Conservation (phyloP, 73 alveolate species). For the Paramecium octaurelia region DNA sequence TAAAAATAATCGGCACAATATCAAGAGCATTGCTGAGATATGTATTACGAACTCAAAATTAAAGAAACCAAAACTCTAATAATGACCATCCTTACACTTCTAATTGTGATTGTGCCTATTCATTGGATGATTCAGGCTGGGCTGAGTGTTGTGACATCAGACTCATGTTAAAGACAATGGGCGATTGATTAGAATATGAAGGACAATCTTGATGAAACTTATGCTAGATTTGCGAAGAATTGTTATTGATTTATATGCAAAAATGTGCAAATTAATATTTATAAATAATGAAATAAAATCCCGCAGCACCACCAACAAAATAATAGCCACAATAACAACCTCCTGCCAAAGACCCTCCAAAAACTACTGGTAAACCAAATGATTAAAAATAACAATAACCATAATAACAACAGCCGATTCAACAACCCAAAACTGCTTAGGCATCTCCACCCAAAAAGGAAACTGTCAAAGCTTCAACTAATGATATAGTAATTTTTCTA, state of each 20-base stretch:
- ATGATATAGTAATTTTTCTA: background rate
- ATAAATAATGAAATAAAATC: conserved; percentile 9
- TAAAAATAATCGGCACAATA: background rate
- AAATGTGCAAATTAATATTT: background rate
- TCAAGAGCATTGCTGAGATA: background rate
- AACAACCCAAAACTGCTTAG: background rate
- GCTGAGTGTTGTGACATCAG: background rate
- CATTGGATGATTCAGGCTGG: conserved; percentile 20
- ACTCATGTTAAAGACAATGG: conserved; percentile 19
- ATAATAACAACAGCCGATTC: background rate
- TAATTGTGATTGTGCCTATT: conserved; percentile 8
- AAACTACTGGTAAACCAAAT: background rate
- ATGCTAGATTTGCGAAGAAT: background rate
- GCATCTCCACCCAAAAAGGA: conserved; percentile 6
- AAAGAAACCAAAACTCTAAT: conserved; percentile 31
- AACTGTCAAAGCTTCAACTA: background rate
- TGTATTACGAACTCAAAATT: conserved; percentile 20
- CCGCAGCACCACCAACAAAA: background rate
- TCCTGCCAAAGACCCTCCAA: background rate
- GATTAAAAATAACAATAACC: background rate
- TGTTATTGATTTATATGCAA: background rate
- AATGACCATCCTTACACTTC: background rate
- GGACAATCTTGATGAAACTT: background rate
- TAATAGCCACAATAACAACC: background rate
- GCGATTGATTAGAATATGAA: background rate